These are phyloP conservation scores for Amauroascus niger DNA, from an alignment of 2,329 filamentous ascomycete genomes.

Conservation along the genomic window DNA sequence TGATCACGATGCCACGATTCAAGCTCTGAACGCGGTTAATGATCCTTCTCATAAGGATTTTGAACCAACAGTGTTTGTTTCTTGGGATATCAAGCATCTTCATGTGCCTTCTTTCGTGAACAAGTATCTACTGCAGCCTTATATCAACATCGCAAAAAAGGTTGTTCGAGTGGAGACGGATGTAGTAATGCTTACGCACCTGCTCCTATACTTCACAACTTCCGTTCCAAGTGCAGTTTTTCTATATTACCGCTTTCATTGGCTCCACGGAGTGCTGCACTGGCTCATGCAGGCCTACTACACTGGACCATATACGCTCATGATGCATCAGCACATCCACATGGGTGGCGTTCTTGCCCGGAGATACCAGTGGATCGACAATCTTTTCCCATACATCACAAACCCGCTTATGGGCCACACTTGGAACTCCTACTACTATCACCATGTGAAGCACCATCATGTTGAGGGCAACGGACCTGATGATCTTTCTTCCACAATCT, in stretches of 20 bases:
- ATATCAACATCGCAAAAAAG: conserved; percentile 46
- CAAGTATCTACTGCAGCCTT: conserved; percentile 49
- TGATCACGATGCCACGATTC: conserved; percentile 25
- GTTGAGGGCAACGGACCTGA: conserved; percentile 70
- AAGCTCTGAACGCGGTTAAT: conserved; percentile 42
- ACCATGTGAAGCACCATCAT: conserved; percentile 79
- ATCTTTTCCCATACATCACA: conserved; percentile 59
- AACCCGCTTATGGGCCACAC: conserved; percentile 74
- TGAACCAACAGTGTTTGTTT: conserved; percentile 47
- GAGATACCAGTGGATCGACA: conserved; percentile 49
- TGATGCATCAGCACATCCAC: conserved; percentile 81
- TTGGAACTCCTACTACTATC: conserved; percentile 77
- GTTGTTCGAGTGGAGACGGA: conserved; percentile 59
- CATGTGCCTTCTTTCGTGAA: conserved; percentile 34
- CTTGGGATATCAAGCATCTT: conserved; percentile 43
- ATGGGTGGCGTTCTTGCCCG: conserved; percentile 58
- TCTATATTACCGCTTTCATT: conserved; percentile 58
- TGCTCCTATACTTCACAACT: conserved; percentile 61
- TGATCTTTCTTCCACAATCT: conserved; percentile 65
- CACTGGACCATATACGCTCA: conserved; percentile 63
- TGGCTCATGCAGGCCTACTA: conserved; percentile 57
- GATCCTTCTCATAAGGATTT: conserved; percentile 41
- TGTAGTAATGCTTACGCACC: conserved; percentile 67
- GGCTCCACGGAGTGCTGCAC: conserved; percentile 58
- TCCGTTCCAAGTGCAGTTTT: conserved; percentile 58